These are phyloP conservation scores for Mycena kentingensis DNA, from an alignment of 768 basidiomycete species.

Conservation along the genomic window DNA sequence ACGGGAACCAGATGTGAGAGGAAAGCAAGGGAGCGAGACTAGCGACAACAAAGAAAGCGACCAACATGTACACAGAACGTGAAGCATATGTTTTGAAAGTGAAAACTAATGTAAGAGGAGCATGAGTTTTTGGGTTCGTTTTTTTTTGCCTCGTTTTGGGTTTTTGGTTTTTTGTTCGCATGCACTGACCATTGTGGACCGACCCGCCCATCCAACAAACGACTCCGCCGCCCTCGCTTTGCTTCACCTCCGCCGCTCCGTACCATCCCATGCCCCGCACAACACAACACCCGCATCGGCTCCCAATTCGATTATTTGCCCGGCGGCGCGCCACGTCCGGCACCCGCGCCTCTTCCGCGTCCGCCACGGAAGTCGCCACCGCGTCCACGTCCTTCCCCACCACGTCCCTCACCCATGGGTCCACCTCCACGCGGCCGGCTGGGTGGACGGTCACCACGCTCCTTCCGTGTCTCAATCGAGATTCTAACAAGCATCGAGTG, in stretches of 20 bases:
- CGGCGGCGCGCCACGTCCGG: slow-evolving; percentile 21
- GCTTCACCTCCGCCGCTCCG: background rate
- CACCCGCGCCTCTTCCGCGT: slow-evolving; percentile 25
- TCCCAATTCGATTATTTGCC: slow-evolving; percentile 19
- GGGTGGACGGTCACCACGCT: slow-evolving; percentile 79
- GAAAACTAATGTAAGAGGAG: slow-evolving; percentile 4
- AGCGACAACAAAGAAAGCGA: slow-evolving; percentile 14
- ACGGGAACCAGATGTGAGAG: slow-evolving; percentile 12
- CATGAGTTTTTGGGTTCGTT: background rate
- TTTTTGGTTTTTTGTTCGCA: slow-evolving; percentile 3
- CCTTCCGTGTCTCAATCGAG: slow-evolving; percentile 87
- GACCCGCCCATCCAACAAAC: no score
- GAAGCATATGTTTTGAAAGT: slow-evolving; percentile 5
- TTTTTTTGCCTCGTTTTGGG: no score
- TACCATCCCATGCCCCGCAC: slow-evolving; percentile 2
- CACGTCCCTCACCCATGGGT: slow-evolving; percentile 55
- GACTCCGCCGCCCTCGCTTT: background rate
- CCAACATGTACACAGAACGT: slow-evolving; percentile 5
- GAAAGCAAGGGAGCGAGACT: slow-evolving; percentile 19
- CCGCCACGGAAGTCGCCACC: slow-evolving; percentile 29
- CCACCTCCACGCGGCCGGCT: slow-evolving; percentile 63
- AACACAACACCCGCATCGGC: background rate
- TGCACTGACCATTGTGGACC: background rate
- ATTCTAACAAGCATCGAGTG: slow-evolving; percentile 50
- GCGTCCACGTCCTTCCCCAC: slow-evolving; percentile 45